Conservation (phyloP, 768 basidiomycete genomes). For the Agaricus bisporus region DNA sequence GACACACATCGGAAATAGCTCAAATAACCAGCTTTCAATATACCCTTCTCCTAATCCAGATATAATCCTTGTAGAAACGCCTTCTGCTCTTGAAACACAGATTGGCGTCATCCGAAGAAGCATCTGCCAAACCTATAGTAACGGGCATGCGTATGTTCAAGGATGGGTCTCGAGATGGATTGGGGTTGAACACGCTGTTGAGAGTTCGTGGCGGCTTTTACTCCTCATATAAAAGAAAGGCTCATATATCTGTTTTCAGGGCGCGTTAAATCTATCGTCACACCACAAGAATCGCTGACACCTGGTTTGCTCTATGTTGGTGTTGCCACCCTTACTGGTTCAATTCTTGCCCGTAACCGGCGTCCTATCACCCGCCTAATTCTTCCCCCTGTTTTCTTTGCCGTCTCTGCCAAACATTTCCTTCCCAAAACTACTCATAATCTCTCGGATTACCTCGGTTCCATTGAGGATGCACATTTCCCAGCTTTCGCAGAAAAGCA, state of each 20-base stretch:
- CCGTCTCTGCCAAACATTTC: slow-evolving; percentile 74
- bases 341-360: slow-evolving; percentile 80
- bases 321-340: slow-evolving; percentile 81
- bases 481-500: slow-evolving; percentile 68
- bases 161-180: slow-evolving; percentile 79
- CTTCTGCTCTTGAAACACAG: slow-evolving; percentile 68
- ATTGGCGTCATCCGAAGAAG: slow-evolving; percentile 67
- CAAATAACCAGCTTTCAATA: slow-evolving; percentile 62
- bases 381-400: slow-evolving; percentile 71
- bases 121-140: slow-evolving; percentile 46
- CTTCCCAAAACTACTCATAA: slow-evolving; percentile 78
- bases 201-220: slow-evolving; percentile 46
- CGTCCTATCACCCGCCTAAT: slow-evolving; percentile 59
- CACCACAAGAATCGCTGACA: slow-evolving; percentile 75
- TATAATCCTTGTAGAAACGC: slow-evolving; percentile 67
- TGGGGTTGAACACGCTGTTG: slow-evolving; percentile 75
- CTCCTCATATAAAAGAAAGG: not conserved
- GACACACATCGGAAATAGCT: not conserved
- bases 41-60: slow-evolving; percentile 62
- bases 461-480: slow-evolving; percentile 65
- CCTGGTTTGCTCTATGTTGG: slow-evolving; percentile 91
- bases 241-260: slow-evolving; percentile 32
- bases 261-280: slow-evolving; percentile 77
- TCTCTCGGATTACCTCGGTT: slow-evolving; percentile 55
- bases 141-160: slow-evolving; percentile 64